Evolutionary conservation across 192 early-diverging fungal genomes (phyloP), one percentile per base, ranked within the genome.

Genomic region (Coemansia sp.): DNA sequence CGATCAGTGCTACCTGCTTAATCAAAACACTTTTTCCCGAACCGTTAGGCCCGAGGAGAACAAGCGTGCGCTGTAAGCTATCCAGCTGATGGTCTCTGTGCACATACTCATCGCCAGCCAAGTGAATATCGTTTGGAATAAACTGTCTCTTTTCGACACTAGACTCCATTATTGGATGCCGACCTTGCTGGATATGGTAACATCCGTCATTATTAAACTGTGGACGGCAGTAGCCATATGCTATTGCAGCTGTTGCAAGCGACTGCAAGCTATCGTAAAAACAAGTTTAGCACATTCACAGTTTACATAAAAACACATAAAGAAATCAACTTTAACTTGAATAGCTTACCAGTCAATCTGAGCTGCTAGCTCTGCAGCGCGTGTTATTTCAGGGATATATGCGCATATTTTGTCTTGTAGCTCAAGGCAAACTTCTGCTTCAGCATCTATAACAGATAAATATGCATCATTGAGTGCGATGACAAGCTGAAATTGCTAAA

Each of bases 21-120:
- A 90, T 54, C 60, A 90, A 83, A 5, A 90, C 85, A 64, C 88
- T 89, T 65, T 90, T 91, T 2, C 95, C 95, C 6, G 90, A 94
- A 14, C 75, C 88, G 61, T 97, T 97, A 0, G 95, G 87, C 0
- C 92, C 95, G 12, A 87, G 88, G 10, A 97, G 58, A 3, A 96
- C 63, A 52, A 92, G 79, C 3, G 89, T 77, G 27, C 74, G 75
- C 9, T 78, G 64, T 27, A 53, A 32, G 49, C 24, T 66, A 19
- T 39, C 54, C 1, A 59, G 24, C 3, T 48, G 20, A 10, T 16
- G 37, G 35, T 41, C 11, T 20, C 52, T 39, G 51, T 69, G 67
- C n/a, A 39, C 20, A 26, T 74, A 82, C n/a, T 8, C 54, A 1
- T 38, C 22, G 1, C 69, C 74, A 0, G 78, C 76, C 6, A 96